phyloP scores from a whole-genome alignment of 1,284 basidiomycete species.

The Takashimella koratensis region DNA sequence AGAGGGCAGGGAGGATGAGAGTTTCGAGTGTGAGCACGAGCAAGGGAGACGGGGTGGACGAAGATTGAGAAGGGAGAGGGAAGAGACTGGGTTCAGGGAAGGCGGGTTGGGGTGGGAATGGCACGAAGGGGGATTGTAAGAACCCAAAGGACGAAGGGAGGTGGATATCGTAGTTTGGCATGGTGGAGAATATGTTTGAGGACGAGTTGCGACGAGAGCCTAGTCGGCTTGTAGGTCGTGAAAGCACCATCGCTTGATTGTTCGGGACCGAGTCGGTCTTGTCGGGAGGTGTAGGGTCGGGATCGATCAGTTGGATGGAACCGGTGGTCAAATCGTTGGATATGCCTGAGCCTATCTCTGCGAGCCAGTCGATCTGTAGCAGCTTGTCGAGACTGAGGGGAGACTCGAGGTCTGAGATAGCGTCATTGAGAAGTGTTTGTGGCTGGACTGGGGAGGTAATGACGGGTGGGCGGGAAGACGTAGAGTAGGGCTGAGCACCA shows the following conservation, averaged over 20 bases:
- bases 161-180: no score
- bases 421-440: no score
- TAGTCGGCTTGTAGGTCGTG: background rate
- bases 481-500: no score
- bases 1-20: slow-evolving; percentile 26
- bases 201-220: background rate
- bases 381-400: background rate
- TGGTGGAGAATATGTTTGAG: background rate
- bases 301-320: no score
- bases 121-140: slow-evolving; percentile 6
- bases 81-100: background rate
- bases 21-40: slow-evolving; percentile 23
- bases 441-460: no score
- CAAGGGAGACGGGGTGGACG: slow-evolving; percentile 15
- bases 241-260: background rate
- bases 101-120: slow-evolving; percentile 13
- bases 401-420: background rate
- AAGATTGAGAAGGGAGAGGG: background rate
- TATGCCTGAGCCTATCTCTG: no score
- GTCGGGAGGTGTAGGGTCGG: background rate
- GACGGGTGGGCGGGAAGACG: no score
- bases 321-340: no score
- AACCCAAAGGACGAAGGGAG: background rate
- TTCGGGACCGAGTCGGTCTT: background rate
- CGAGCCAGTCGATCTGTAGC: background rate